Evolutionary conservation across 2,329 filamentous ascomycete genomes (phyloP).

Genomic region (Pseudogymnoascus sp.): DNA sequence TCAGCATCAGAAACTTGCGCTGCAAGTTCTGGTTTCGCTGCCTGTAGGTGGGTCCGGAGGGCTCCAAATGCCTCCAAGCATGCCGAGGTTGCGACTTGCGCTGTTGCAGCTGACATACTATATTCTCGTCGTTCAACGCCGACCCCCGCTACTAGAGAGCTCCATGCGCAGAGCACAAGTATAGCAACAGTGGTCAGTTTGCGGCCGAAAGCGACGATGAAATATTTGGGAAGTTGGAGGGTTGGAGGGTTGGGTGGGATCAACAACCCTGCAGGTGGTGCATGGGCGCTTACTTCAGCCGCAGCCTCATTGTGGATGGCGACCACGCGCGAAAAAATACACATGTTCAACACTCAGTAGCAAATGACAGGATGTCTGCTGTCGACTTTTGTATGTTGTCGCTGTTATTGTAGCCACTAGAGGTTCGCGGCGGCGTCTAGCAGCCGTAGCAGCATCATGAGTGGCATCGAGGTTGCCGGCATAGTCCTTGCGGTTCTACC

Average conservation of each 20-base stretch:
- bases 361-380: not conserved
- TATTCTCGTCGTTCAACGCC: not conserved
- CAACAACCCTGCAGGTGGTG: not conserved
- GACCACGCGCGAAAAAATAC: not conserved
- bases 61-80: slow-evolving; percentile 5
- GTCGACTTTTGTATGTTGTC: not conserved
- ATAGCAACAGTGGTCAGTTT: not conserved
- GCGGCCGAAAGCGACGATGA: not conserved
- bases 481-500: slow-evolving; percentile 8
- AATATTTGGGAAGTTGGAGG: not conserved
- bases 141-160: not conserved
- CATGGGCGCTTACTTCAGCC: slow-evolving; percentile 4
- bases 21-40: not conserved
- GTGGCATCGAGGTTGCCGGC: not conserved
- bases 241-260: not conserved
- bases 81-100: not conserved
- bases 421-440: not conserved
- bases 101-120: not conserved
- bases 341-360: not conserved
- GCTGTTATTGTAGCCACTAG: not conserved
- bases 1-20: not conserved
- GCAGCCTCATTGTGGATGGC: not conserved
- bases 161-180: not conserved
- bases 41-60: not conserved
- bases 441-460: not conserved